Base-by-base conservation (phyloP, 2,329 filamentous ascomycete genomes). In the Paracamarosporium sp. region DNA sequence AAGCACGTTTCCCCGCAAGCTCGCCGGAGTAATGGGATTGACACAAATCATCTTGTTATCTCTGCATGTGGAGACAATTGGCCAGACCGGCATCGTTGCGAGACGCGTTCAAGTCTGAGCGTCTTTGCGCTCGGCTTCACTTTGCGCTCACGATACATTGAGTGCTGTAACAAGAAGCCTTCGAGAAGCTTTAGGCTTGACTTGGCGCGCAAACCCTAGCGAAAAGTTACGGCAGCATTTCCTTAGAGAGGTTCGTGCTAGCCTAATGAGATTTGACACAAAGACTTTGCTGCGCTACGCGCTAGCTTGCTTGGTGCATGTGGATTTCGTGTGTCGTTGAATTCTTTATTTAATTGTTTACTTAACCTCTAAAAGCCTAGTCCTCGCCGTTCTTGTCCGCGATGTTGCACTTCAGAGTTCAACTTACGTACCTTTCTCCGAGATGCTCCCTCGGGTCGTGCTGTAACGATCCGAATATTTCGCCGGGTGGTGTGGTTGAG, bases 21-120 rank as follows among this genome's bases (percentile, higher is more conserved):
- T 20, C 13, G 25, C 50, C 50, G 36, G n/a, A 43, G 50, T 52
- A 52, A 52, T 52, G 36, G 50, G 9, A 22, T 25, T 52, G 50
- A 52, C 50, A 27, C 17, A 52, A 52, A 43, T 43, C 50, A 52
- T 52, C 38, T 30, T 44, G 36, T 24, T 52, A 52, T 52, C 50
- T 52, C 38, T 43, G 17, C 38, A 43, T 6, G 50, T 52, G 50
- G 50, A 52, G 50, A 35, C 25, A 8, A 52, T 43, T 15, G 38
- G 13, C 50, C 8, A 52, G 50, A 43, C 50, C 50, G 25, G n/a
- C n/a, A n/a, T n/a, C n/a, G n/a, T n/a, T n/a, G n/a, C n/a, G n/a
- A 50, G 15, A 50, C 25, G 20, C 17, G 28, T 24, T 50, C 30
- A 24, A 36, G 22, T 20, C 22, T 52, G 36, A 31, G 50, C 28